Conservation (phyloP, 805 yeast genomes). For the Cyberlindnera galapagoensis region DNA sequence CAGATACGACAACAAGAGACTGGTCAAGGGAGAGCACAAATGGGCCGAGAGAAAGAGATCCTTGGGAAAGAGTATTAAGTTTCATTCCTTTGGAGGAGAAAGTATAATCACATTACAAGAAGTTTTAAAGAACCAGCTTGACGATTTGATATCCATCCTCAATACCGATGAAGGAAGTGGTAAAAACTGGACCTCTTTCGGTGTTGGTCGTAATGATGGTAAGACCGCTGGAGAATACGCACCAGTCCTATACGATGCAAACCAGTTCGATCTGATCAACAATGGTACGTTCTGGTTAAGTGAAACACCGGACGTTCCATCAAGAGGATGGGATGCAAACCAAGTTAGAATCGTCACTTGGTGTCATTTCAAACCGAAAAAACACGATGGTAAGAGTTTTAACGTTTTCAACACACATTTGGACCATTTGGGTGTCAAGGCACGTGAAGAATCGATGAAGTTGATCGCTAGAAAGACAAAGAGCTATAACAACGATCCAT, state of each 20-base stretch:
- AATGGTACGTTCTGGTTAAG: conserved; percentile 47
- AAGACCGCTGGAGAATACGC: conserved; percentile 41
- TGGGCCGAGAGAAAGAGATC: conserved; percentile 38
- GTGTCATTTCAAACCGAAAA: conserved; percentile 24
- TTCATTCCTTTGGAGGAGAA: conserved; percentile 27
- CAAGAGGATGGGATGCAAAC: conserved; percentile 46
- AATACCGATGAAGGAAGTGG: conserved; percentile 21
- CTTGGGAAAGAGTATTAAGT: conserved; percentile 34
- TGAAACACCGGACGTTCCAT: conserved; percentile 47
- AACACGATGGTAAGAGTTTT: conserved; percentile 12
- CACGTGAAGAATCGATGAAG: conserved; percentile 40
- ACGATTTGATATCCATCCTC: conserved; percentile 33
- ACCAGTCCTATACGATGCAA: conserved; percentile 37
- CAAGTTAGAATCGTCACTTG: conserved; percentile 33
- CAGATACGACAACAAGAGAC: conserved; percentile 33
- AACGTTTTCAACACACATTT: conserved; percentile 42
- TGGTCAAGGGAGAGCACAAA: conserved; percentile 33
- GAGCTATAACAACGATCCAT: conserved; percentile 29
- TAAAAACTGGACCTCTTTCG: conserved; percentile 37
- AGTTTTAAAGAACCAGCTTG: conserved; percentile 38
- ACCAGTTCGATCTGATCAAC: conserved; percentile 33
- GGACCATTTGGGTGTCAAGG: conserved; percentile 40
- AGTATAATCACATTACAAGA: conserved; percentile 44
- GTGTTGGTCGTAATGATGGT: conserved; percentile 51
- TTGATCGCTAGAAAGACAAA: conserved; percentile 33